Evolutionary conservation across 2,329 filamentous ascomycete species (phyloP), one percentile per base, ranked within the genome.

Genomic region (Thelonectria olida): DNA sequence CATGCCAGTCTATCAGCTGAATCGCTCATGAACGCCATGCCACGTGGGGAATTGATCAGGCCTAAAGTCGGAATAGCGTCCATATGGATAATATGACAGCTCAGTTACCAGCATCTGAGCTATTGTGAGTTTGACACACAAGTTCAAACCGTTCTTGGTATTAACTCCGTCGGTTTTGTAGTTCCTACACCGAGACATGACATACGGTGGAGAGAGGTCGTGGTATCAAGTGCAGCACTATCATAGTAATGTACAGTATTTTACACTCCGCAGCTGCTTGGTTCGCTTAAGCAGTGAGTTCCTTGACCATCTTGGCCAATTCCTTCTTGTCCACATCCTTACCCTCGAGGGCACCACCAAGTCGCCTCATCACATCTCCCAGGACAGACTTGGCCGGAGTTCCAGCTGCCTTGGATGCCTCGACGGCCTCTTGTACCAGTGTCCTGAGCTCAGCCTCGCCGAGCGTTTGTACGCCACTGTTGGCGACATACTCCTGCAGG

Each of bases 281-380:
- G 12, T 19, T 25, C 20, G 10, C 53, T 61, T 67, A 70, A 27
- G 67, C 48, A 22, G 58, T 68, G 53, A 74, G 48, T 72, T 87
- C 79, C 78, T 90, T 90, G 50, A 92, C 86, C 67, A 89, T 76
- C 68, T 79, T 85, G 4, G 83, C 84, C 48, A 93, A 78, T 65
- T 85, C 82, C 53, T 82, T 83, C 76, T 83, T 87, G 72, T 92
- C 86, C 34, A 91, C 83, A 38, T 85, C 82, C 76, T 88, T 89
- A 34, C 86, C 90, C 60, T 88, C 85, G 25, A 92, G 76, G 25
- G 79, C 77, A 4, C 79, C 77, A 53, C 86, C 75, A 10, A 91
- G 74, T 63, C 78, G 82, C 80, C 88, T 90, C 84, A 93, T 85
- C 9, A 90, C 82, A 57, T 86, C 82, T 4, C 89, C 88, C 64